phyloP scores from a whole-genome alignment of 73 alveolate genomes.

The Blepharisma stoltei region DNA sequence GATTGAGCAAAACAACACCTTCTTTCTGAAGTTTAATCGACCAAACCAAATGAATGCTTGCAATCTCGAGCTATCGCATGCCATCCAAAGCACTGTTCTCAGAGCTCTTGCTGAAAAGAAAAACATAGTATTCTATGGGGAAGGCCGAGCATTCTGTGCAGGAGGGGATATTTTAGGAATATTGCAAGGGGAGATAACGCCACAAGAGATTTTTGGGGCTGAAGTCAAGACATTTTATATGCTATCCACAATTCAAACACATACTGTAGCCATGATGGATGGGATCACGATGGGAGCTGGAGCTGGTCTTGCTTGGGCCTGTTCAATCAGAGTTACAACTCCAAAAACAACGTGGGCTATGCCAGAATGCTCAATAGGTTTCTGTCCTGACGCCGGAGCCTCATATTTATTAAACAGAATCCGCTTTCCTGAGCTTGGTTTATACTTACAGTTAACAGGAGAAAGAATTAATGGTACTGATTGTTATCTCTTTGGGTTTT shows the following conservation, averaged over 20 bases:
- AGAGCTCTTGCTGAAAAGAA: neutral
- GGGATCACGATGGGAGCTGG: neutral
- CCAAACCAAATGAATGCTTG: neutral
- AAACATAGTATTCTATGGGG: neutral
- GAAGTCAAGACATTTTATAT: neutral
- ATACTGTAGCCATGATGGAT: neutral
- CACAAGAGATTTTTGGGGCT: neutral
- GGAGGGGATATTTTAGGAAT: neutral
- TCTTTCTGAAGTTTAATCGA: neutral
- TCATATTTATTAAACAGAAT: neutral
- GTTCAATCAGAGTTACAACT: neutral
- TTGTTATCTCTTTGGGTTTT: neutral
- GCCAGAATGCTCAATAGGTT: neutral
- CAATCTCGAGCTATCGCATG: neutral
- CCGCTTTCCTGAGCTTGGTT: neutral
- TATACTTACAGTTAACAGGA: neutral
- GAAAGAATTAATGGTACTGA: neutral
- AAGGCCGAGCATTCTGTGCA: slow-evolving; percentile 5
- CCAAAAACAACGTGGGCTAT: neutral
- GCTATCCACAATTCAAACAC: neutral
- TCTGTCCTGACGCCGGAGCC: neutral
- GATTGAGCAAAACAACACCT: too few species aligned
- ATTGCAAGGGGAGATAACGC: neutral
- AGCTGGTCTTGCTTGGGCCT: neutral
- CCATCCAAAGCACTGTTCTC: neutral